Base-by-base conservation (phyloP, 306 rosid species). In the Psophocarpus tetragonolobus region DNA sequence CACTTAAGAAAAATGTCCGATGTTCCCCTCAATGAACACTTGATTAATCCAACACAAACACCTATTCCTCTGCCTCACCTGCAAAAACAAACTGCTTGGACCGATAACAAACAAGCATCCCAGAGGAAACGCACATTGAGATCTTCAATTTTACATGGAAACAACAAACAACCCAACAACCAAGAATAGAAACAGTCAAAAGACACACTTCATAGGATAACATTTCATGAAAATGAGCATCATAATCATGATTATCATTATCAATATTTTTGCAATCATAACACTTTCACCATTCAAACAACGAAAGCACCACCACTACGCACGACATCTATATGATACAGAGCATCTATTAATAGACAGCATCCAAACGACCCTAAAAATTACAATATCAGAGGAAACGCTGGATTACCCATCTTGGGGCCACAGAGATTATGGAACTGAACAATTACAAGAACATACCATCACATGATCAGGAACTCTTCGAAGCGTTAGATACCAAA, bases 401-500 rank as follows among this genome's bases (percentile, higher is more conserved):
- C 38, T 30, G 56, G 75, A 81, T 20, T 29, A 41, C 29, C 74
- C 67, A 38, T 13, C 56, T 8, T 11, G 58, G 74, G 68, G 3
- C 65, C 8, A 45, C 10, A 14, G 17, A 39, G 68, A 71, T 41
- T 71, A 76, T 11, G 63, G 66, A 74, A 9, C 51, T 11, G 29
- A 75, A 21, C 4, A n/a, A 29, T 15, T 50, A 41, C 10, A 29
- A 12, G 42, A 58, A 74, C 71, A 64, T 24, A 60, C 41, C 44
- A 61, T 13, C 72, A 58, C n/a, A 82, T 41, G 87, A 86, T 71
- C 90, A 92, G 3, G 92, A 80, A 32, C 50, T 67, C 81, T 90
- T 89, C 9, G 90, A 47, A 18, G 90, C 50, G 35, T 88, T 50
- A 0, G 96, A 81, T 14, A 85, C 87, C 88, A 92, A 76, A 45